Base-by-base conservation (phyloP, 192 early-diverging fungal species). In the Coemansia sp. region DNA sequence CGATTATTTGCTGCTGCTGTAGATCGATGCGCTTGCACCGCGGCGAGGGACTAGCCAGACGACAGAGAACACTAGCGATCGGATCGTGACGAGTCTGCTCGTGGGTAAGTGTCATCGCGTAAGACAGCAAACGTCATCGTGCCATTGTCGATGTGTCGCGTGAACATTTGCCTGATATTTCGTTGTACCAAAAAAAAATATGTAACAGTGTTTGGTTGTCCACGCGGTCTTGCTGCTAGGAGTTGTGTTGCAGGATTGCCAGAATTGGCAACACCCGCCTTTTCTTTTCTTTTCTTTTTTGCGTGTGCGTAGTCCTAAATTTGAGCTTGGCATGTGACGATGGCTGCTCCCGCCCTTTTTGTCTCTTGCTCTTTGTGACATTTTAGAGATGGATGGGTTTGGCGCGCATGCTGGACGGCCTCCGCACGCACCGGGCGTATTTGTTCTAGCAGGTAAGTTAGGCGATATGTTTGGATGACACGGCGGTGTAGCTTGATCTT, bases 21-120 rank as follows among this genome's bases (percentile, higher is more conserved):
- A 92, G 89, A 88, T 95, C 54, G 95, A 97, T 67, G 86, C 91
- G n/a, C 69, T 97, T 6, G 86, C 91, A 1, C 92, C 92, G 14
- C 75, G 74, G 29, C 84, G 94, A 62, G 94, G 91, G 38, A 86
- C 86, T 0, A 87, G 84, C 24, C 59, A 68, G 32, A 87, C 92
- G 6, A 88, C 91, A 0, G 94, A 96, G 67, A 93, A 92, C 64
- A 93, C 92, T 7, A 86, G 87, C 17, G 91, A 94, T 53, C 87
- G 96, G 22, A 92, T 96, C 24, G 94, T 95, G n/a, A 94, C 96
- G 35, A 86, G 89, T 24, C 84, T 97, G 49, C 82, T 97, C 24
- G 72, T 83, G 25, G 80, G 80, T 71, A 75, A 77, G 80, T 60
- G 17, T 25, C 24, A 15, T 60, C n/a, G n/a, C n/a, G 37, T 14